phyloP scores from a whole-genome alignment of 2,329 filamentous ascomycete genomes.

The Teratosphaeria zuluensis region DNA sequence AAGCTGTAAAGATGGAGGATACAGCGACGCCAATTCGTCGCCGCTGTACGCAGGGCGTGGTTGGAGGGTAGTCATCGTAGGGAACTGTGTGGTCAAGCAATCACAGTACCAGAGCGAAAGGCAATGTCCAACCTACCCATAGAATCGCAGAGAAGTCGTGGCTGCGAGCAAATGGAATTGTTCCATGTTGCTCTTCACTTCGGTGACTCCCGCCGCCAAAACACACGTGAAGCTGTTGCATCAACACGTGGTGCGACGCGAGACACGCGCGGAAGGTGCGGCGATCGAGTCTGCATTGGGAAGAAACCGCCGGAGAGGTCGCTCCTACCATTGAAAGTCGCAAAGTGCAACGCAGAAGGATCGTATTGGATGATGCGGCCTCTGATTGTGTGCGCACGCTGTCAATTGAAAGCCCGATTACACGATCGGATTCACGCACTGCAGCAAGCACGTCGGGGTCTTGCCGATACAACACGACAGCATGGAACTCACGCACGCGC shows the following conservation, averaged over 20 bases:
- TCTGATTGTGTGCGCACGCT: slow-evolving; percentile 1
- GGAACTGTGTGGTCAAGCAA: background rate
- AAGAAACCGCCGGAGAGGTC: background rate
- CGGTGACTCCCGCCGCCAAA: background rate
- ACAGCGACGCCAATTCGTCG: slow-evolving; percentile 71
- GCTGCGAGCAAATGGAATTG: no score
- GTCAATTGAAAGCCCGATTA: background rate
- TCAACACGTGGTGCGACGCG: background rate
- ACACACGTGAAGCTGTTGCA: background rate
- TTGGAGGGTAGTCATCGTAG: slow-evolving; percentile 64
- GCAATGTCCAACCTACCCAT: background rate
- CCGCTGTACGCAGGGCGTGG: slow-evolving; percentile 68
- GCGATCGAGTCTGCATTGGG: background rate
- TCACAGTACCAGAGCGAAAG: background rate
- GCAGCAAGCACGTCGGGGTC: slow-evolving; percentile 3
- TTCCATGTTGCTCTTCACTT: background rate
- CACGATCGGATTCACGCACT: background rate
- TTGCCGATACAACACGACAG: background rate
- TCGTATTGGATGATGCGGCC: background rate
- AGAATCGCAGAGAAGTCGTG: no score
- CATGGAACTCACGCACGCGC: background rate
- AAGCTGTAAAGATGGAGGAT: slow-evolving; percentile 69
- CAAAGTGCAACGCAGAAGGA: background rate
- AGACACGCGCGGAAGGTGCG: background rate
- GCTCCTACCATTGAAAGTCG: background rate